Conservation (phyloP, 768 basidiomycete species). For the Mycena galericulata region DNA sequence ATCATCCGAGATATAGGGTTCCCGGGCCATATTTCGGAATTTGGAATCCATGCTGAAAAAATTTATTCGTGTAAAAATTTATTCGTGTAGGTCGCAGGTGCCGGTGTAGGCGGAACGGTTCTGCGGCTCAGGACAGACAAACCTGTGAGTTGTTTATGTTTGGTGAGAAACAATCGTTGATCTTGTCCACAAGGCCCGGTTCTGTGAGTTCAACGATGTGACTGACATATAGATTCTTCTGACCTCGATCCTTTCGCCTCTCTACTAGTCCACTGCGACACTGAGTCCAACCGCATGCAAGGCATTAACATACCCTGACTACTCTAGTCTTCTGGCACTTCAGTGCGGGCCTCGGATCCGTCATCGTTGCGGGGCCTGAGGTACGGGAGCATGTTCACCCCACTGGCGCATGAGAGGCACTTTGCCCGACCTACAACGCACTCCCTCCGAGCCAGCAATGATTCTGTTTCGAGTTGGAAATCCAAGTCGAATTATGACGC, state of each 20-base stretch:
- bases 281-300: background rate
- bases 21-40: background rate
- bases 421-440: slow-evolving; percentile 35
- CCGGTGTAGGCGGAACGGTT: slow-evolving; percentile 40
- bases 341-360: slow-evolving; percentile 37
- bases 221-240: background rate
- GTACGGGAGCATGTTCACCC: slow-evolving; percentile 29
- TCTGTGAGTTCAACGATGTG: slow-evolving; percentile 25
- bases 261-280: slow-evolving; percentile 41
- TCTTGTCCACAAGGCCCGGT: slow-evolving; percentile 37
- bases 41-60: background rate
- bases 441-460: slow-evolving; percentile 26
- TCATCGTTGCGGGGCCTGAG: slow-evolving; percentile 29
- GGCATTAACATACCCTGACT: background rate
- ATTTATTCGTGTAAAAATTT: background rate
- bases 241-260: too few relatives aligned
- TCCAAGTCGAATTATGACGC: too few relatives aligned
- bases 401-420: slow-evolving; percentile 29
- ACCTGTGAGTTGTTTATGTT: slow-evolving; percentile 43
- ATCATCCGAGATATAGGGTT: slow-evolving; percentile 45
- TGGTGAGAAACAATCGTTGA: background rate
- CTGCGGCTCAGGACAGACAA: slow-evolving; percentile 70
- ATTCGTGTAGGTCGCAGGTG: slow-evolving; percentile 27
- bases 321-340: slow-evolving; percentile 39
- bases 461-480: background rate